A percentile compares a stretch with the other conserved stretches of the same genome.
phyloP scores from a whole-genome alignment of 371 early-diverging fungal genomes.

The Mortierella sp. region DNA sequence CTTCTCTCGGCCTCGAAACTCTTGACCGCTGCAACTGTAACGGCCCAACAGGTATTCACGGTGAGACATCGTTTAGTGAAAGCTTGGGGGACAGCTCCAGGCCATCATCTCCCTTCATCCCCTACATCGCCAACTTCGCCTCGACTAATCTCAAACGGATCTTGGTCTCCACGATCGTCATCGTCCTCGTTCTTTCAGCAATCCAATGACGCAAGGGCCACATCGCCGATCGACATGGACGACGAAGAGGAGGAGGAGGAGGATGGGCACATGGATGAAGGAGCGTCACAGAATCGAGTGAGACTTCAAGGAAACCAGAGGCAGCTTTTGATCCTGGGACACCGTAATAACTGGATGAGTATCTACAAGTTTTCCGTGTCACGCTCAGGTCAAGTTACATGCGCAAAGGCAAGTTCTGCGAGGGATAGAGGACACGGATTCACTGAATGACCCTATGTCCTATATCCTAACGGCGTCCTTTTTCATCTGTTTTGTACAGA shows the following conservation, averaged over 20 bases:
- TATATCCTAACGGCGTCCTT: neutral
- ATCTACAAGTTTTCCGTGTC: slow-evolving; percentile 50
- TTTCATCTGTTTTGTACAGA: neutral
- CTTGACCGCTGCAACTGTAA: slow-evolving; percentile 48
- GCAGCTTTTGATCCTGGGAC: slow-evolving; percentile 47
- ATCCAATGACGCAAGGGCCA: slow-evolving; percentile 1
- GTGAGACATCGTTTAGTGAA: slow-evolving; percentile 57
- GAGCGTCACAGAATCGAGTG: slow-evolving; percentile 9
- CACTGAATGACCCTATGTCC: neutral
- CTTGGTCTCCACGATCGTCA: slow-evolving; percentile 44
- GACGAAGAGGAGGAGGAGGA: slow-evolving; percentile 30
- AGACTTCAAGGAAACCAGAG: slow-evolving; percentile 37
- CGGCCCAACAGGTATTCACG: slow-evolving; percentile 52
- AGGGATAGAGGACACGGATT: neutral
- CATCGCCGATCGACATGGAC: slow-evolving; percentile 29
- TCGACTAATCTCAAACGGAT: slow-evolving; percentile 50
- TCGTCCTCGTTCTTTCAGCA: slow-evolving; percentile 30
- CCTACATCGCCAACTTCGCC: slow-evolving; percentile 10
- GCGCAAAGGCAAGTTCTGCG: slow-evolving; percentile 23
- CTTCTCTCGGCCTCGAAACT: slow-evolving; percentile 43
- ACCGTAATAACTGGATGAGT: slow-evolving; percentile 41
- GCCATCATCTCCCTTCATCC: slow-evolving; percentile 3
- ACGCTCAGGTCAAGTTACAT: slow-evolving; percentile 29
- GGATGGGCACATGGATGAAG: slow-evolving; percentile 6
- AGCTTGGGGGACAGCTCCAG: slow-evolving; percentile 40